Evolutionary conservation across 331 rosid species (phyloP), one percentile per base, ranked within the genome.

Genomic region (Stylosanthes scabra): DNA sequence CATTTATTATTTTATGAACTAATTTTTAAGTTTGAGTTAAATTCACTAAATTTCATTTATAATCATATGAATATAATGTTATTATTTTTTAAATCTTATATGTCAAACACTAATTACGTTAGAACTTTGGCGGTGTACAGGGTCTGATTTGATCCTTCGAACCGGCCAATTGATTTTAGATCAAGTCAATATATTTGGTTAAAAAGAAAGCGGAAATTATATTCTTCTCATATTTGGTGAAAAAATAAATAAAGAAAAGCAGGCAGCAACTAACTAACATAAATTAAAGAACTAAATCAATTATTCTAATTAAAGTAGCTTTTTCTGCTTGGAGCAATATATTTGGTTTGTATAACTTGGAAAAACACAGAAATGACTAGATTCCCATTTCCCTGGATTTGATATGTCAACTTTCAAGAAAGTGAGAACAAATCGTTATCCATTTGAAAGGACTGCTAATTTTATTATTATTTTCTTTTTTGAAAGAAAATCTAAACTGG

Each of bases 331-430:
- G 80, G 65, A 69, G 58, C 70, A 62, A 68, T 51, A 72, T 39
- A 73, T 55, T 77, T 67, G 63, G 75, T 52, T 71, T 68, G 40
- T 72, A 25, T 72, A 56, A 37, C 60, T 54, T 63, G 57, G 82
- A 72, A 76, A 70, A 72, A 61, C 73, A 62, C 77, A 73, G 47
- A 72, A 77, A 82, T 77, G 82, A 82, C 82, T 82, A 82, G 86
- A 82, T 82, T 72, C 82, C 82, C 82, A 82, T 82, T 77, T 77
- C 72, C 15, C 14, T 58, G 72, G 76, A 77, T 78, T 82, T 69
- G 76, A 61, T 77, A 71, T 27, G 80, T 72, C 85, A 72, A 72
- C 79, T 77, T 81, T 77, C 60, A 72, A 61, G 71, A 74, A 63
- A 77, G 75, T 76, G 28, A 42, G 45, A 67, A 56, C 69, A 60